These are phyloP conservation scores for Rhinocladiella mackenziei DNA, from an alignment of 2,329 filamentous ascomycete species.

Conservation along the genomic window DNA sequence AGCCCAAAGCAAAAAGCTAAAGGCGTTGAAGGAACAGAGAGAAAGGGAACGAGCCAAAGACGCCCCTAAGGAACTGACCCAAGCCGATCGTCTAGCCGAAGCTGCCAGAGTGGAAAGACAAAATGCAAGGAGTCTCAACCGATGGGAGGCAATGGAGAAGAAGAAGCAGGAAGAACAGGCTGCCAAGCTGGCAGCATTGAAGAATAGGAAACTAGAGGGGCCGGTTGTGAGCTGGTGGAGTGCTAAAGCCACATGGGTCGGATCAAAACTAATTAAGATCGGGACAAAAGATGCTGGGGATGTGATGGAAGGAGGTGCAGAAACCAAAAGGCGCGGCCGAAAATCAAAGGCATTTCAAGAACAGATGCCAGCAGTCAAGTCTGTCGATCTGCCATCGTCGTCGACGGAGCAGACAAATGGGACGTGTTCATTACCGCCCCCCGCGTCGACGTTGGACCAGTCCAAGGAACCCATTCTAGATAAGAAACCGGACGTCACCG, in stretches of 20 bases:
- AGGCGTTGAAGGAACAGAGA: slow-evolving; percentile 58
- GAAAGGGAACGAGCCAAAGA: slow-evolving; percentile 63
- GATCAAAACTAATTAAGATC: slow-evolving; percentile 52
- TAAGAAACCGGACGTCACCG: neutral
- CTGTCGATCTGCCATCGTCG: neutral
- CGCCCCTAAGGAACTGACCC: slow-evolving; percentile 78
- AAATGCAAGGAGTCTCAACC: slow-evolving; percentile 84
- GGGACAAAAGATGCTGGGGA: slow-evolving; percentile 18
- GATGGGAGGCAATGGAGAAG: slow-evolving; percentile 92
- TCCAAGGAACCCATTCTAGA: neutral
- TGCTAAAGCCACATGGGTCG: slow-evolving; percentile 77
- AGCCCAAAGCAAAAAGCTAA: slow-evolving; percentile 44
- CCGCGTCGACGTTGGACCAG: neutral
- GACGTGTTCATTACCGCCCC: too few relatives aligned
- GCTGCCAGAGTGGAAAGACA: slow-evolving; percentile 77
- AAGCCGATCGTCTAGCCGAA: slow-evolving; percentile 77
- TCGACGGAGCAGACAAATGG: too few relatives aligned
- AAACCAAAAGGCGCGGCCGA: slow-evolving; percentile 27
- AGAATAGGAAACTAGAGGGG: slow-evolving; percentile 79
- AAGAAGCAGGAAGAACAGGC: slow-evolving; percentile 78
- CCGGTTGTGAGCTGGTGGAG: slow-evolving; percentile 92
- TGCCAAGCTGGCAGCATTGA: slow-evolving; percentile 78
- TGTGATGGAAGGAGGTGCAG: slow-evolving; percentile 12
- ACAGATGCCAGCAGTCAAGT: slow-evolving; percentile 19
- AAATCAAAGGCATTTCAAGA: slow-evolving; percentile 28